Conservation (phyloP, 306 rosid genomes). For the Cucumis cinereus region DNA sequence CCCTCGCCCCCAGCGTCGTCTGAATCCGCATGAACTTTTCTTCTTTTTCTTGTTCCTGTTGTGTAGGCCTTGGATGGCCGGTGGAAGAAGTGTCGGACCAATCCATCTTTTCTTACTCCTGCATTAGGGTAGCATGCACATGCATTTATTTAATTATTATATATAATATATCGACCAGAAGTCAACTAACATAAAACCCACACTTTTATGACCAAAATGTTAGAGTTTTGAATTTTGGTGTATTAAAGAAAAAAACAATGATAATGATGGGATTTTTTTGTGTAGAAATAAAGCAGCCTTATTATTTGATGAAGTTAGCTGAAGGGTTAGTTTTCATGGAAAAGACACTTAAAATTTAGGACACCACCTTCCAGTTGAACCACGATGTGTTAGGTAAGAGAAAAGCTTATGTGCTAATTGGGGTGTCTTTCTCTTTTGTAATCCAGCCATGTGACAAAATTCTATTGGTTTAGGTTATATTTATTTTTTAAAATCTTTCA, state of each 20-base stretch:
- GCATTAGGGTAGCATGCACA: background rate
- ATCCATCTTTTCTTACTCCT: constrained; percentile 5
- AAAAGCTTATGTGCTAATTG: no score
- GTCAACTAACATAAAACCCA: no score
- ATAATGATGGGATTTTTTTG: no score
- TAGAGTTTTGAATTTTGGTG: no score
- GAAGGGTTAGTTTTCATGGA: background rate
- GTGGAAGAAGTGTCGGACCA: constrained; percentile 7
- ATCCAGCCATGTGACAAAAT: no score
- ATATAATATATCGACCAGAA: no score
- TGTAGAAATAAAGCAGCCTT: background rate
- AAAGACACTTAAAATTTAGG: background rate
- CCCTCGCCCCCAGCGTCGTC: background rate
- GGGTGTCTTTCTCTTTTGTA: no score
- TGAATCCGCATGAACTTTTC: background rate
- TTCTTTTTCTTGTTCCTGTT: constrained; percentile 6
- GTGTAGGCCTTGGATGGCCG: constrained; percentile 8
- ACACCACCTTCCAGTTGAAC: background rate
- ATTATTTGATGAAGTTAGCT: background rate
- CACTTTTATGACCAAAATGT: no score
- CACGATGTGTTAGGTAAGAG: no score
- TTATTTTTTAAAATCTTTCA: no score
- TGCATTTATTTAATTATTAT: background rate
- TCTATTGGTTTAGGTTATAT: no score
- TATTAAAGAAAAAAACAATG: no score